These are phyloP conservation scores for Lecanicillium sp. DNA, from an alignment of 2,329 filamentous ascomycete genomes.

Conservation along the genomic window DNA sequence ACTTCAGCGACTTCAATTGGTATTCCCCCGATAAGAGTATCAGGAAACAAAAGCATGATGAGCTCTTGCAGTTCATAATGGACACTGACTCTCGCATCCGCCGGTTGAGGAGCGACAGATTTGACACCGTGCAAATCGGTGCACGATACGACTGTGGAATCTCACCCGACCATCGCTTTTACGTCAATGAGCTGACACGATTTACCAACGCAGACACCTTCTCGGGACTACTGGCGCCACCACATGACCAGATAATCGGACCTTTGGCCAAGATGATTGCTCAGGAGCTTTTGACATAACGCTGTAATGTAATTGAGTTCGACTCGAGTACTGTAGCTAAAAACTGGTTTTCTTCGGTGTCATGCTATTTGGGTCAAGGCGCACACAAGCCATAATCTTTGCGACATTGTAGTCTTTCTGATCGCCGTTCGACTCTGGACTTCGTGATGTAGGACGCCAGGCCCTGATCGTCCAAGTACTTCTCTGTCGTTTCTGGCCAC, in stretches of 20 bases:
- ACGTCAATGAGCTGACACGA: constrained; percentile 2
- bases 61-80: constrained; percentile 1
- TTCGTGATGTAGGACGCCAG: background rate
- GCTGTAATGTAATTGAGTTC: background rate
- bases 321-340: constrained; percentile 1
- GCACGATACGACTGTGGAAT: constrained; percentile 2
- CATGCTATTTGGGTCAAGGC: constrained; percentile 1
- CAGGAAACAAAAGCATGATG: constrained; percentile 2
- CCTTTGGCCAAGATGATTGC: constrained; percentile 5
- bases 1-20: constrained; percentile 1
- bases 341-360: background rate
- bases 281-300: constrained; percentile 2
- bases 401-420: constrained; percentile 1
- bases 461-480: background rate
- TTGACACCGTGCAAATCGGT: constrained; percentile 4
- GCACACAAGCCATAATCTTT: constrained; percentile 2
- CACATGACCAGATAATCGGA: constrained; percentile 3
- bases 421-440: background rate
- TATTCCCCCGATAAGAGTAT: background rate
- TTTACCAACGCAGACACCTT: constrained; percentile 3
- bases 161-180: constrained; percentile 3
- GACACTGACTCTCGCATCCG: constrained; percentile 1
- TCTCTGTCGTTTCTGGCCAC: constrained; percentile 1
- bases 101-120: constrained; percentile 2
- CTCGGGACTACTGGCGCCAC: constrained; percentile 4